Conservation (phyloP, 345 rosid genomes). For the Lepidium aucheri region DNA sequence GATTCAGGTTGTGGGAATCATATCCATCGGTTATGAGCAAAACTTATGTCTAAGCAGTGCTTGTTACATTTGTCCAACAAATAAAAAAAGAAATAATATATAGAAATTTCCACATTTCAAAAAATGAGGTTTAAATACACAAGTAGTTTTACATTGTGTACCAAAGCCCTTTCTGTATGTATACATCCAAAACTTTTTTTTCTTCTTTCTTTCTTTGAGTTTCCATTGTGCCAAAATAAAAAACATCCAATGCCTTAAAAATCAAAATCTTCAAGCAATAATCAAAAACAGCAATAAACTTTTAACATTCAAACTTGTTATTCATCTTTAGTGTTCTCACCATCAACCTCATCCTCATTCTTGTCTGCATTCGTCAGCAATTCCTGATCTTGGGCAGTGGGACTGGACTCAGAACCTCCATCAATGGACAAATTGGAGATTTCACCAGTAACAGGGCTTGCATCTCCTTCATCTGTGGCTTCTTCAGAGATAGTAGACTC, state of each 20-base stretch:
- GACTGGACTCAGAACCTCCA: constrained; percentile 20
- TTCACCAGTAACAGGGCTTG: constrained; percentile 20
- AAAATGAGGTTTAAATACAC: constrained; percentile 10
- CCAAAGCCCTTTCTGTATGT: constrained; percentile 7
- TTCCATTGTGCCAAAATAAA: constrained; percentile 7
- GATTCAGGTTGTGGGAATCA: too few species aligned
- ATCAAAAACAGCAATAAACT: background rate
- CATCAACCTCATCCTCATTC: constrained; percentile 15
- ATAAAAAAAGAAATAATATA: background rate
- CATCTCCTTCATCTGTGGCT: constrained; percentile 23
- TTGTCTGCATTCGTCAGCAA: background rate
- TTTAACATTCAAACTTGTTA: background rate
- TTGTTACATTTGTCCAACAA: background rate
- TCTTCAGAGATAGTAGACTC: constrained; percentile 32
- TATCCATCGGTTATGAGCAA: too few species aligned
- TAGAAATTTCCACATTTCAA: constrained; percentile 9
- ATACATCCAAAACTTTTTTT: constrained; percentile 3
- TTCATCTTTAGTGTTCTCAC: constrained; percentile 15
- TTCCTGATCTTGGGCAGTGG: constrained; percentile 9
- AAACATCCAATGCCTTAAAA: constrained; percentile 15
- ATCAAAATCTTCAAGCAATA: constrained; percentile 10
- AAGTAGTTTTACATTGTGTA: constrained; percentile 7
- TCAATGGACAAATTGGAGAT: constrained; percentile 24
- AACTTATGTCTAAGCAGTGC: too few species aligned
- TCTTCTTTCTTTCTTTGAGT: background rate